Conservation (phyloP, 805 yeast species). For the Peterozyma toletana region DNA sequence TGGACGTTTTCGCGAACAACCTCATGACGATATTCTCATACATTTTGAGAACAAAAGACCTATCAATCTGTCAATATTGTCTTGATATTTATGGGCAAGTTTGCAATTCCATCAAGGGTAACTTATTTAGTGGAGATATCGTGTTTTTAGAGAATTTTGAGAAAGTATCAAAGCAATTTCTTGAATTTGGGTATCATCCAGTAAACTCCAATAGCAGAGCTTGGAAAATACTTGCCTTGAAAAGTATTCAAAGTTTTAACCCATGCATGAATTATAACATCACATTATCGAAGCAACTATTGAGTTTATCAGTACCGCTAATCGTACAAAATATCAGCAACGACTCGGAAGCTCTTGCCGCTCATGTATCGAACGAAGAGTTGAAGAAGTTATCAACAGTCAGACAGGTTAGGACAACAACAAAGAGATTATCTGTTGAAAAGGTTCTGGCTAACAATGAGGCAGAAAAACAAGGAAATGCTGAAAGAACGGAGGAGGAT, state of each 20-base stretch:
- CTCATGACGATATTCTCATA: conserved; percentile 52
- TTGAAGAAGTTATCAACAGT: conserved; percentile 14
- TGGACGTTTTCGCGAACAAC: conserved; percentile 73
- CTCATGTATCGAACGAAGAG: conserved; percentile 4
- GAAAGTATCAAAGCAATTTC: conserved; percentile 16
- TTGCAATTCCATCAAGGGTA: conserved; percentile 28
- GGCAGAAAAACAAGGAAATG: conserved; percentile 3
- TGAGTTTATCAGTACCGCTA: conserved; percentile 28
- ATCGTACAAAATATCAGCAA: conserved; percentile 11
- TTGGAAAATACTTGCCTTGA: conserved; percentile 37
- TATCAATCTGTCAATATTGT: conserved; percentile 48
- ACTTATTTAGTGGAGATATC: conserved; percentile 38
- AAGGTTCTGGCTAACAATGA: background rate
- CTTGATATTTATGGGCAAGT: conserved; percentile 37
- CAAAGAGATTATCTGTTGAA: conserved; percentile 2
- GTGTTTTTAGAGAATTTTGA: conserved; percentile 31
- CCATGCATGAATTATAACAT: conserved; percentile 28
- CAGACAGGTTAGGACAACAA: conserved; percentile 21
- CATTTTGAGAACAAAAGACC: conserved; percentile 50
- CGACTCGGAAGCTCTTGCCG: conserved; percentile 9
- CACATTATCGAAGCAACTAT: conserved; percentile 21
- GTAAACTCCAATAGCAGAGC: conserved; percentile 28
- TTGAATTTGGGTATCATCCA: conserved; percentile 16
- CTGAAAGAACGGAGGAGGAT: conserved; percentile 12
- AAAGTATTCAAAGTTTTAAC: conserved; percentile 31